These are phyloP conservation scores for Penicillium sclerotigenum DNA, from an alignment of 2,329 filamentous ascomycete species.

Conservation along the genomic window DNA sequence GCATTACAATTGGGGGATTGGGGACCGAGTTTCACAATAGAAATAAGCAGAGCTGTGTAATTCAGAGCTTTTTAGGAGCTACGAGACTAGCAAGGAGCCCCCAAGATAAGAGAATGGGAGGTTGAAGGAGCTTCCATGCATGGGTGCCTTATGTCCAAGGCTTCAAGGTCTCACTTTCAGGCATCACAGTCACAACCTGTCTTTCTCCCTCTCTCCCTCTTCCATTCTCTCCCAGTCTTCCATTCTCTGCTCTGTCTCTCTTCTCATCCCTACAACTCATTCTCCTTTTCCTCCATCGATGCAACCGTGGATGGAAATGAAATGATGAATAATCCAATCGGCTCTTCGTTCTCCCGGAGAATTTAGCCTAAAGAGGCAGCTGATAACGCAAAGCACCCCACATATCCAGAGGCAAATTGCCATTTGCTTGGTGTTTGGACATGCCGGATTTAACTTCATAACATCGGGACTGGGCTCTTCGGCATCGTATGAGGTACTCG, in stretches of 20 bases:
- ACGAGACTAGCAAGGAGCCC: neutral
- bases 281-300: neutral
- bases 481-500: constrained; percentile 14
- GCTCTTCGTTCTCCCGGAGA: neutral
- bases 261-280: neutral
- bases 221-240: too few species aligned
- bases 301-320: neutral
- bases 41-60: neutral
- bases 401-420: neutral
- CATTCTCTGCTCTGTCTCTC: neutral
- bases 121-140: neutral
- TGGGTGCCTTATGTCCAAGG: neutral
- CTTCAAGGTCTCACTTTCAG: neutral
- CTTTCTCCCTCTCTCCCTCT: neutral
- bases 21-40: neutral
- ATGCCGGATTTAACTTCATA: constrained; percentile 13
- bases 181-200: constrained; percentile 7
- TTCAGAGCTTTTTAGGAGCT: neutral
- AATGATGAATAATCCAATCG: neutral
- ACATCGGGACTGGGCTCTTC: constrained; percentile 9
- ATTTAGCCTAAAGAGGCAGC: constrained; percentile 5
- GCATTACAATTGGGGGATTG: constrained; percentile 2
- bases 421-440: neutral
- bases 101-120: neutral
- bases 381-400: neutral